Base-by-base conservation (phyloP, 805 yeast genomes). In the Lachancea quebecensis region DNA sequence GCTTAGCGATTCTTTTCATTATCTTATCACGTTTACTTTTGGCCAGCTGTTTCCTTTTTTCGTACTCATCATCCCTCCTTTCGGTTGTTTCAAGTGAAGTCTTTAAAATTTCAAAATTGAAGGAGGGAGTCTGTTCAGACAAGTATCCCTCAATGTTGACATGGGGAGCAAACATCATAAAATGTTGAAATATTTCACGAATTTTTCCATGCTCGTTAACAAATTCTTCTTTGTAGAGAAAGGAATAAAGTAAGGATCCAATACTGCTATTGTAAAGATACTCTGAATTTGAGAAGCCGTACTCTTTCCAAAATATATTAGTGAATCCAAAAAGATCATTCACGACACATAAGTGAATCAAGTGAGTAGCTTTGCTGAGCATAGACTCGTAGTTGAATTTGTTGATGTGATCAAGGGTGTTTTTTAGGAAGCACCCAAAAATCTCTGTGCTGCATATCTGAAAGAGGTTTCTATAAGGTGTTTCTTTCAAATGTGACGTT, bases 1-100 rank as follows among this genome's bases (percentile, higher is more conserved):
- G 95, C 51, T 76, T 78, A 51, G 82, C 85, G 58, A 91, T 77
- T 47, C 82, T 86, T 1, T 84, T 91, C 74, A 91, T 63, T 29
- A 90, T 72, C 53, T 79, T 82, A 1, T 74, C 76, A 53, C 80
- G 83, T 51, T 90, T 78, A 48, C 75, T 81, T 53, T 78, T 78
- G 0, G 95, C 96, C 7, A 76, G 52, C 35, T 75, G 69, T 61
- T 82, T 85, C 67, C 82, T 87, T 47, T 71, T 71, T 32, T 78
- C 83, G 27, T 68, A 62, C 29, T 75, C 82, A 10, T 67, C 70
- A 33, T 62, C 65, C 28, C 56, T 62, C 9, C 51, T 48, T 7
- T 47, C 50, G 10, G 44, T 51, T 12, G 38, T 37, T n/a, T 58
- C 55, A 35, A 64, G 70, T 2, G 60, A 39, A 1, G 52, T 48